These are phyloP conservation scores for Iberis pinnata DNA, from an alignment of 345 rosid genomes.

Conservation along the genomic window DNA sequence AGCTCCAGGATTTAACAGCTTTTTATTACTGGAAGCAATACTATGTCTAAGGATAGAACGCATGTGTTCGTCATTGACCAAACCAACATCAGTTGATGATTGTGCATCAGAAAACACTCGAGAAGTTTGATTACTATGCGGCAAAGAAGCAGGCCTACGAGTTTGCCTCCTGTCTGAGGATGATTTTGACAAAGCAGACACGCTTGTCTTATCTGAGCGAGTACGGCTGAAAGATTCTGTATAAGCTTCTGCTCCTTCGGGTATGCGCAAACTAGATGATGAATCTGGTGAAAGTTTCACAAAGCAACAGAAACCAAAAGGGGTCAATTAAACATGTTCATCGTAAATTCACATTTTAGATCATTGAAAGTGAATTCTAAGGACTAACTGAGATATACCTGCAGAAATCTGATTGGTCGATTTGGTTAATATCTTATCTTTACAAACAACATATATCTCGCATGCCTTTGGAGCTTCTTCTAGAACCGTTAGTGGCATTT, in stretches of 20 bases:
- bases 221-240: constrained; percentile 27
- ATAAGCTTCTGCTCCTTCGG: constrained; percentile 27
- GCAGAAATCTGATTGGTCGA: constrained; percentile 31
- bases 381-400: constrained; percentile 34
- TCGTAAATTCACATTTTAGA: background rate
- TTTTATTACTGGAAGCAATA: constrained; percentile 10
- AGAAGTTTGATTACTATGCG: constrained; percentile 16
- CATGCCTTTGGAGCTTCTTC: constrained; percentile 47
- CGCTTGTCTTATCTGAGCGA: constrained; percentile 19
- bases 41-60: constrained; percentile 27
- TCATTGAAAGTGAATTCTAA: background rate
- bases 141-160: constrained; percentile 24
- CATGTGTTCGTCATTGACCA: constrained; percentile 21
- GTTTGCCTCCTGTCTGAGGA: constrained; percentile 16
- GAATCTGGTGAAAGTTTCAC: constrained; percentile 15
- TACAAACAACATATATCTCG: constrained; percentile 46
- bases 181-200: constrained; percentile 25
- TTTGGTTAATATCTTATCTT: constrained; percentile 38
- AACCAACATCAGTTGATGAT: constrained; percentile 16
- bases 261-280: constrained; percentile 27
- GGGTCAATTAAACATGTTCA: background rate
- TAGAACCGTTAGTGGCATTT: constrained; percentile 45
- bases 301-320: background rate
- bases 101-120: constrained; percentile 27
- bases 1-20: constrained; percentile 14